Base-by-base conservation (phyloP, 768 basidiomycete species). In the Suillus lakei region DNA sequence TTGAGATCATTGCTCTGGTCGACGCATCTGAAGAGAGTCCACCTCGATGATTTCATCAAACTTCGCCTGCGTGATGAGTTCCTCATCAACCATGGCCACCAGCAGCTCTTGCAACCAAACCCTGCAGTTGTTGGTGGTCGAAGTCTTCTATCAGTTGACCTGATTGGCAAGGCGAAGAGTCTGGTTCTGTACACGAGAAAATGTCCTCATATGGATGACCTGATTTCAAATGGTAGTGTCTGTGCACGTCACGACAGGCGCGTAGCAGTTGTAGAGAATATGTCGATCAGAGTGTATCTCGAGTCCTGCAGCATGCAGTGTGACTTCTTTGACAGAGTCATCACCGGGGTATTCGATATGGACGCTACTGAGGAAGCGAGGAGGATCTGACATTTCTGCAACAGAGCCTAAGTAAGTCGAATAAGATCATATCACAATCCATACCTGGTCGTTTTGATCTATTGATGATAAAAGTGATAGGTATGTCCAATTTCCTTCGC, bases 301-400 rank as follows among this genome's bases (percentile, higher is more conserved):
- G 18, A 56, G 38, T 26, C 63, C 58, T 3, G 63, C 30, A 64
- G 68, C 69, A 78, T 81, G 73, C 26, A 59, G 59, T 21, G 36
- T 41, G 7, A 66, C 38, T 28, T 55, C 60, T 48, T 66, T 66
- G 26, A 43, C 58, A 61, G 26, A 48, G 65, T 62, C 23, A 55
- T 65, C 30, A 36, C 59, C 62, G 10, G 41, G 58, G n/a, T 39
- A 69, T 26, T 69, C 48, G 4, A 26, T 26, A 50, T 26, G 26
- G 13, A 50, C 26, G 26, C 13, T 50, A 26, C 48, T 50, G 48
- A 50, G 28, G 26, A 28, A 50, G 15, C 23, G 23, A 15, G 23
- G n/a, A n/a, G 44, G 15, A 7, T 5, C 15, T 50, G 48, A 26
- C 48, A 50, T 50, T 15, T 50, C 26, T 28, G 48, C 48, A 50